These are phyloP conservation scores for Rheum nobile DNA, from an alignment of 148 eudicot species.

Conservation along the genomic window DNA sequence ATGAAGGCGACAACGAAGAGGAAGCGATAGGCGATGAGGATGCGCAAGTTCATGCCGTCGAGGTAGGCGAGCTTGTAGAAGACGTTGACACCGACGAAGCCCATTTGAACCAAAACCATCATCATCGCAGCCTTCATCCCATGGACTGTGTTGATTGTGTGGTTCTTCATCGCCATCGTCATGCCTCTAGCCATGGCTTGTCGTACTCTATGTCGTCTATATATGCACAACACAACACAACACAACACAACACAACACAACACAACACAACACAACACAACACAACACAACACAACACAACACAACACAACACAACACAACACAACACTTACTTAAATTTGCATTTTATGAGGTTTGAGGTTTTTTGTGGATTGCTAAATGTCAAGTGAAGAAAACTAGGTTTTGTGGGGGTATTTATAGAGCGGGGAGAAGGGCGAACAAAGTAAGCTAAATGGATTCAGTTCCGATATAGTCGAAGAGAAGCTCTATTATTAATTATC, in stretches of 20 bases:
- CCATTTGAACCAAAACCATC: conserved; percentile 27
- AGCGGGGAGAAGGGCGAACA: neutral
- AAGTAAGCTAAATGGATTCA: too few species aligned
- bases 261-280: too few species aligned
- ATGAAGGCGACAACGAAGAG: conserved; percentile 22
- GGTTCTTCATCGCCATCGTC: neutral
- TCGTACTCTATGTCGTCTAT: too few species aligned
- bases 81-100: conserved; percentile 18
- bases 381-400: neutral
- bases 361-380: neutral
- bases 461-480: too few species aligned
- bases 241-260: too few species aligned
- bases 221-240: too few species aligned
- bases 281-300: too few species aligned
- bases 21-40: conserved; percentile 31
- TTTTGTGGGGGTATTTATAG: neutral
- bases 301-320: too few species aligned
- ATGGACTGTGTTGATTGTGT: neutral
- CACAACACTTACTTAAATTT: too few species aligned
- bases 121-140: conserved; percentile 25
- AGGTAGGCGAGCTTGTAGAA: conserved; percentile 28
- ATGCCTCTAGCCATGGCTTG: neutral
- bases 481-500: too few species aligned
- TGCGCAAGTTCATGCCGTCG: conserved; percentile 26
- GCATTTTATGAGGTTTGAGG: neutral